phyloP scores from a whole-genome alignment of 2,329 filamentous ascomycete species.

The Aspergillus fructus region DNA sequence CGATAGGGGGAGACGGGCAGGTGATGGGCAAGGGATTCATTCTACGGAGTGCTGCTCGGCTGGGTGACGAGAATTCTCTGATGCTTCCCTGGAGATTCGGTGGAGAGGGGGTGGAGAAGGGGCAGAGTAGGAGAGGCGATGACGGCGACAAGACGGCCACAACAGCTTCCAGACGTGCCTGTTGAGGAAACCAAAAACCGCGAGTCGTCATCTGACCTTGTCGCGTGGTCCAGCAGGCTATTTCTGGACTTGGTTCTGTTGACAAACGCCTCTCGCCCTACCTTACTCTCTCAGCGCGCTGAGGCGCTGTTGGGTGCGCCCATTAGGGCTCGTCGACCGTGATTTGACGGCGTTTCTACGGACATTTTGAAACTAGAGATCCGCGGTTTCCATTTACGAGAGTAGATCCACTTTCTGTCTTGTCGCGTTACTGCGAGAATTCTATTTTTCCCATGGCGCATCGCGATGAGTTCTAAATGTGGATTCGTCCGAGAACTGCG shows the following conservation, averaged over 20 bases:
- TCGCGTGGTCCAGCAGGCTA: background rate
- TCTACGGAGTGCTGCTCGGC: background rate
- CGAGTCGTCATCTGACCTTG: background rate
- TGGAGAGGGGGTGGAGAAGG: background rate
- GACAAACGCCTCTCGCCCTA: background rate
- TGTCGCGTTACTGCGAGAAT: background rate
- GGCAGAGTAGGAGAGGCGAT: background rate
- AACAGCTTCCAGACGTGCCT: background rate
- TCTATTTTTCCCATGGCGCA: background rate
- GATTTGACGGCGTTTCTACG: constrained; percentile 6
- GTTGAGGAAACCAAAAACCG: background rate
- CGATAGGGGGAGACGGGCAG: constrained; percentile 17
- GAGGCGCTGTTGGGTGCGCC: background rate
- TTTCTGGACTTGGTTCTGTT: background rate
- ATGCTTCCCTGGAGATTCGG: constrained; percentile 7
- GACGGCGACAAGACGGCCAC: background rate
- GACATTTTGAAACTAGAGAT: background rate
- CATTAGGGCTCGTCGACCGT: background rate
- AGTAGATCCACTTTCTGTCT: background rate
- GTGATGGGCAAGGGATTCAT: constrained; percentile 9
- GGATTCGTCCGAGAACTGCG: constrained; percentile 8
- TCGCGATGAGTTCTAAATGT: background rate
- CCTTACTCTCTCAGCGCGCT: background rate
- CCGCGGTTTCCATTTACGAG: background rate
- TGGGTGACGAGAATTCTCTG: constrained; percentile 19